A percentile compares a stretch with the other conserved stretches of the same genome.
Evolutionary conservation across 2,329 filamentous ascomycete genomes (phyloP).

Genomic region (Aspergillus alliaceus): DNA sequence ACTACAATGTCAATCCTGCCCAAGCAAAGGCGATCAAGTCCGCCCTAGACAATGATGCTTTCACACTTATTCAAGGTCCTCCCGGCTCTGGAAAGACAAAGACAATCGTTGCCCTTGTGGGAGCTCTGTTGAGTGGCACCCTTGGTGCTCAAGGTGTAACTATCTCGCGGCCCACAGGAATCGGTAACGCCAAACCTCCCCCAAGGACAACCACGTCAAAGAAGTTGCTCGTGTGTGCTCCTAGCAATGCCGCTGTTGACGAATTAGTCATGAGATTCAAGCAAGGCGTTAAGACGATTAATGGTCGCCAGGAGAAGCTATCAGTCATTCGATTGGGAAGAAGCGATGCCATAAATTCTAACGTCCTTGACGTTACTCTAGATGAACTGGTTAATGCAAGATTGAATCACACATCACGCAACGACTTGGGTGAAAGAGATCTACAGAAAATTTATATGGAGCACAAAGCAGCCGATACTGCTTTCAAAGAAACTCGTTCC

Average conservation of each 20-base stretch:
- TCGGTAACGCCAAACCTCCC: slow-evolving; percentile 34
- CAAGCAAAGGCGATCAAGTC: slow-evolving; percentile 91
- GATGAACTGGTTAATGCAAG: slow-evolving; percentile 84
- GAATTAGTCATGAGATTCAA: slow-evolving; percentile 93
- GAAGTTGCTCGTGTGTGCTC: slow-evolving; percentile 94
- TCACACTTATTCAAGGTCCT: slow-evolving; percentile 92
- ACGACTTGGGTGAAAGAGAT: slow-evolving; percentile 50
- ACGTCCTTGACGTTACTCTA: slow-evolving; percentile 86
- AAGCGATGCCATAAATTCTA: slow-evolving; percentile 86
- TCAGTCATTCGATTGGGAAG: slow-evolving; percentile 87
- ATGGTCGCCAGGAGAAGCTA: slow-evolving; percentile 71
- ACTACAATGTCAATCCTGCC: slow-evolving; percentile 81
- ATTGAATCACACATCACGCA: slow-evolving; percentile 53
- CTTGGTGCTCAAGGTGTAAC: slow-evolving; percentile 52
- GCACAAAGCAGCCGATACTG: slow-evolving; percentile 61
- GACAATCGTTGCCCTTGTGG: slow-evolving; percentile 95
- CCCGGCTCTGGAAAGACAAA: slow-evolving; percentile 98
- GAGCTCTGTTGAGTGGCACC: slow-evolving; percentile 70
- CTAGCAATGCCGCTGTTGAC: slow-evolving; percentile 96
- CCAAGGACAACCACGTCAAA: slow-evolving; percentile 55
- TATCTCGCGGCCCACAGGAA: slow-evolving; percentile 45
- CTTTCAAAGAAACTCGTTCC: slow-evolving; percentile 69
- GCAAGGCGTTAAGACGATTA: slow-evolving; percentile 74
- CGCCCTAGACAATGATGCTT: slow-evolving; percentile 92
- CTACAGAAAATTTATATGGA: slow-evolving; percentile 69